Percentiles rank a stretch among this genome's conserved stretches.
Conservation (phyloP, 2,329 filamentous ascomycete genomes). For the Fusarium sp. region DNA sequence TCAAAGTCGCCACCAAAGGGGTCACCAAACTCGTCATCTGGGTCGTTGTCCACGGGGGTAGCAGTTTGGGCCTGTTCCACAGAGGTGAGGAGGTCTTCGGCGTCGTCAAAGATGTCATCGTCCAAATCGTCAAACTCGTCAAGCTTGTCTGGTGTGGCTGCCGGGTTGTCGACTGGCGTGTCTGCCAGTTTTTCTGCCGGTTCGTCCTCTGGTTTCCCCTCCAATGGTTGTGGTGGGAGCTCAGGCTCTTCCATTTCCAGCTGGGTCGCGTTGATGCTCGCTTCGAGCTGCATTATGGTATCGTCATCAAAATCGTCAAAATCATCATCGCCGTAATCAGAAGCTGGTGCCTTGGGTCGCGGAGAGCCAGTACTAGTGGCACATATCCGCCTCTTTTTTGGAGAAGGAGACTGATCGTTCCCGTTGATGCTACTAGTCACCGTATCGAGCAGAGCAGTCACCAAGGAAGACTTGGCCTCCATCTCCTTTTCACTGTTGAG, state of each 20-base stretch:
- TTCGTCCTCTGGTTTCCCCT: neutral
- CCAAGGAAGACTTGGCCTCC: constrained; percentile 62
- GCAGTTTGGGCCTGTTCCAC: constrained; percentile 30
- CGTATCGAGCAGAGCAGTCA: constrained; percentile 71
- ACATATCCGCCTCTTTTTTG: constrained; percentile 50
- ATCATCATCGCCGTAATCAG: constrained; percentile 63
- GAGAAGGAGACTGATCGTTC: constrained; percentile 55
- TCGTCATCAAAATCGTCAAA: constrained; percentile 70
- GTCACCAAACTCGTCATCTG: constrained; percentile 50
- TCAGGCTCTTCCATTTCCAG: constrained; percentile 21
- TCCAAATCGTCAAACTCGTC: constrained; percentile 73
- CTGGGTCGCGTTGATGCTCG: constrained; percentile 49
- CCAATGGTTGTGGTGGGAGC: neutral
- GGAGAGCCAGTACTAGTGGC: constrained; percentile 40
- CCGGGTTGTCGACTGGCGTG: neutral
- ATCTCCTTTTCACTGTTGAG: constrained; percentile 49
- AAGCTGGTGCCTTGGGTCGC: constrained; percentile 18
- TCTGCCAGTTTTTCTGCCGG: neutral
- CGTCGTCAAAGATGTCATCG: constrained; percentile 64
- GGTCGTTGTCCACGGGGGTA: constrained; percentile 15
- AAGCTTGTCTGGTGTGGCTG: neutral
- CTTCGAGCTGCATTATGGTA: constrained; percentile 62
- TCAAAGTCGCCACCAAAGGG: constrained; percentile 75
- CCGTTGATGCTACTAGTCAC: constrained; percentile 64
- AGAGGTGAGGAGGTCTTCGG: constrained; percentile 47